phyloP scores from a whole-genome alignment of 139 green algal genomes.

The Micractinium conductrix region DNA sequence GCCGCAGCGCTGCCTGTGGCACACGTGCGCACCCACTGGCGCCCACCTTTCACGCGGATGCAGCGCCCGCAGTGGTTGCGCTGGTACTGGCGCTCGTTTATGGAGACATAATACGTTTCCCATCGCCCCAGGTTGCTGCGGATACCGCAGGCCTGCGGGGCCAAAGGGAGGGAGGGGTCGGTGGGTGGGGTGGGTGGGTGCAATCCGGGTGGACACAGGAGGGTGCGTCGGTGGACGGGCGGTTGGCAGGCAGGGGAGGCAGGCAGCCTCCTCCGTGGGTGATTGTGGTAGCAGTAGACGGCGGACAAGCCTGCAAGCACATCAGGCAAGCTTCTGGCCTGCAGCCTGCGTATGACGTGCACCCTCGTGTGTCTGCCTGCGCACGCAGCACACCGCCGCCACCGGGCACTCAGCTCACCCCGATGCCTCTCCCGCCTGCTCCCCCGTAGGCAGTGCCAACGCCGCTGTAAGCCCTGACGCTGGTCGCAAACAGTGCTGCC shows the following conservation, averaged over 20 bases:
- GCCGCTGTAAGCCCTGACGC: background rate
- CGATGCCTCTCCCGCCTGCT: background rate
- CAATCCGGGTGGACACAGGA: background rate
- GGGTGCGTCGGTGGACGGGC: too few relatives aligned
- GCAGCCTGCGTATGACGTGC: too few relatives aligned
- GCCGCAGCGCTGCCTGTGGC: too few relatives aligned
- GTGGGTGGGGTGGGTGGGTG: background rate
- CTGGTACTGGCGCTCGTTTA: background rate
- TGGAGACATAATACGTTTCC: constrained; percentile 14
- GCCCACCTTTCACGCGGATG: too few relatives aligned
- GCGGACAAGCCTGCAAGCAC: too few relatives aligned
- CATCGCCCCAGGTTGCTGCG: background rate
- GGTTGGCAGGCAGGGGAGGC: too few relatives aligned
- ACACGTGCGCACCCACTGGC: too few relatives aligned
- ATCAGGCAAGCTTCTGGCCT: too few relatives aligned
- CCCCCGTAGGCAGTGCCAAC: constrained; percentile 16
- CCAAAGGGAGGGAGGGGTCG: background rate
- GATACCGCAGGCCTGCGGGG: constrained; percentile 5
- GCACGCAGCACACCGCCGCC: background rate
- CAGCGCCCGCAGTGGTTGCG: background rate
- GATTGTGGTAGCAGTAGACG: too few relatives aligned
- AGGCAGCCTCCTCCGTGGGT: too few relatives aligned
- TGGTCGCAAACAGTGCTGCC: background rate
- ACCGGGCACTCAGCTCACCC: background rate
- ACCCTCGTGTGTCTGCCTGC: background rate